Percentiles rank a stretch among this genome's conserved stretches.
Evolutionary conservation across 305 asterid genomes (phyloP).

Genomic region (Fraxinus paxiana): DNA sequence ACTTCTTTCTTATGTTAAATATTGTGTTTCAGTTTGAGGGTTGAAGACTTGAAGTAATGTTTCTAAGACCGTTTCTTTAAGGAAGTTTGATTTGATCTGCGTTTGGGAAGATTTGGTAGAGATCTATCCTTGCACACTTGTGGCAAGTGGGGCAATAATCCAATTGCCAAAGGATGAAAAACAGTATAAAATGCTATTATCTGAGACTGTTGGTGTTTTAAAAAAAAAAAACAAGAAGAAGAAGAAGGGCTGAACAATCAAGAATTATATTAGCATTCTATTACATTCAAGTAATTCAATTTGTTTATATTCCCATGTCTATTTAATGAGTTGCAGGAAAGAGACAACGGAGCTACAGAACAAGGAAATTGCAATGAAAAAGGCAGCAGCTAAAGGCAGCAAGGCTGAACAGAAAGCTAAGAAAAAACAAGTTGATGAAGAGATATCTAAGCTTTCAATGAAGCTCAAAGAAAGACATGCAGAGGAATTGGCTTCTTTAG

Average conservation of each 20-base stretch:
- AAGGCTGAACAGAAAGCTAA: conserved; percentile 96
- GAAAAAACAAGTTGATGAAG: conserved; percentile 92
- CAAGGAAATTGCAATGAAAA: conserved; percentile 68
- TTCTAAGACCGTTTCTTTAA: background rate
- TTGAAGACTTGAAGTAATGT: background rate
- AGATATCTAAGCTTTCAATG: conserved; percentile 57
- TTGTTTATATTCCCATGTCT: background rate
- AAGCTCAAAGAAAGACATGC: conserved; percentile 72
- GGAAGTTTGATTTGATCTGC: background rate
- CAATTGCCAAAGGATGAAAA: background rate
- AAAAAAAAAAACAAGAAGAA: conserved; percentile 40
- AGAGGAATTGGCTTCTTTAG: conserved; percentile 66
- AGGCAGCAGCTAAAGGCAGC: conserved; percentile 95
- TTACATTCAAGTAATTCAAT: background rate
- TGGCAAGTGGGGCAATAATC: background rate
- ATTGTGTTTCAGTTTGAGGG: background rate
- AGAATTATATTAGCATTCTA: background rate
- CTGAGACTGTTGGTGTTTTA: background rate
- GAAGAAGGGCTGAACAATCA: conserved; percentile 81
- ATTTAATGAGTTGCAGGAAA: conserved; percentile 46
- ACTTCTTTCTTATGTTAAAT: background rate
- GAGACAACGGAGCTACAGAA: conserved; percentile 61
- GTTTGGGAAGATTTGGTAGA: background rate
- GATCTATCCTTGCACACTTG: background rate
- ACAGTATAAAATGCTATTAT: background rate